Conservation (phyloP, 2,329 filamentous ascomycete species). For the Colletotrichum higginsianum region DNA sequence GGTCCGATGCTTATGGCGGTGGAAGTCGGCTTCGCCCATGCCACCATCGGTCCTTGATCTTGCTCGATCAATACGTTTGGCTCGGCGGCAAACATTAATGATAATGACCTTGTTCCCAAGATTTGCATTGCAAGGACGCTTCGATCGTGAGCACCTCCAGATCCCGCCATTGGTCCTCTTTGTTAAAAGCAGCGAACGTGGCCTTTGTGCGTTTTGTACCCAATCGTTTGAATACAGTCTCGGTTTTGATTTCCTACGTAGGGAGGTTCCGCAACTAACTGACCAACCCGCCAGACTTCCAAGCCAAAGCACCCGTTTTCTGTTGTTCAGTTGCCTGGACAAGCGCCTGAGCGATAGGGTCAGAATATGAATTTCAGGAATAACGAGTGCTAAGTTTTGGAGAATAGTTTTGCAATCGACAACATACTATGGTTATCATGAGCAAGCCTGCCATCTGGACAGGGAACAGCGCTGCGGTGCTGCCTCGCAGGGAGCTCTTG, state of each 20-base stretch:
- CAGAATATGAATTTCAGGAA: neutral
- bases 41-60: neutral
- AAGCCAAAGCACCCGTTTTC: neutral
- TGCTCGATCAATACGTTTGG: no score
- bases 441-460: neutral
- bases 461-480: conserved; percentile 22
- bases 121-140: neutral
- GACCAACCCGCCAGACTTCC: neutral
- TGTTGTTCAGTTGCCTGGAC: neutral
- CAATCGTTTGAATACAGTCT: neutral
- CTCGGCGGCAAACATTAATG: neutral
- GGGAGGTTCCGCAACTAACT: neutral
- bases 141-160: neutral
- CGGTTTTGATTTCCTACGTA: no score
- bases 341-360: neutral
- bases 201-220: neutral
- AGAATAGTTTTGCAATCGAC: neutral
- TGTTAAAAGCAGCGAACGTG: neutral
- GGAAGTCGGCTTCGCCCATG: neutral
- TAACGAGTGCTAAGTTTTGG: neutral
- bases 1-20: neutral
- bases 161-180: neutral
- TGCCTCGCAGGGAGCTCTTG: conserved; percentile 28
- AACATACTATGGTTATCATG: no score
- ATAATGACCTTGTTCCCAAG: neutral